These are phyloP conservation scores for Raffaelea arxii DNA, from an alignment of 2,329 filamentous ascomycete species.

Conservation along the genomic window DNA sequence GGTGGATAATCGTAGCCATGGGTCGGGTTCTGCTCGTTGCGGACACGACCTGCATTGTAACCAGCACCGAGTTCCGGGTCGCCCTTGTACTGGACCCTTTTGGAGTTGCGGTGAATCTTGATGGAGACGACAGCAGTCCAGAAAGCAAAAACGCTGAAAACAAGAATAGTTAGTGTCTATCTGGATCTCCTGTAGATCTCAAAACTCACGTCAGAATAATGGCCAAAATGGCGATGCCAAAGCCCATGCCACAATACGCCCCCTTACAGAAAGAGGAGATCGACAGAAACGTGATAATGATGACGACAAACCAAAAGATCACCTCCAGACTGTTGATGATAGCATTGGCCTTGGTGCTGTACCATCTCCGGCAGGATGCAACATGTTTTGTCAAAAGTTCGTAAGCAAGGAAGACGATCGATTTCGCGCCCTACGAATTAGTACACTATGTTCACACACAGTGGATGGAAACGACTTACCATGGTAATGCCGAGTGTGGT, in stretches of 20 bases:
- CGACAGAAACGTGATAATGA: not conserved
- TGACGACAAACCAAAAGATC: not conserved
- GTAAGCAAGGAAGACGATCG: not conserved
- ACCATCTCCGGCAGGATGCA: not conserved
- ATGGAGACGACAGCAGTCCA: not conserved
- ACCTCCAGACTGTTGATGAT: not conserved
- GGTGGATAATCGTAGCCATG: too few relatives aligned
- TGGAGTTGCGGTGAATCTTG: not conserved
- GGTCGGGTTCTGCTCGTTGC: too few relatives aligned
- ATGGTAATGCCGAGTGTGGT: not conserved
- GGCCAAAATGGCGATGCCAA: not conserved
- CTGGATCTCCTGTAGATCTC: not conserved
- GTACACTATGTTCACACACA: not conserved
- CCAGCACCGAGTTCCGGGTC: too few relatives aligned
- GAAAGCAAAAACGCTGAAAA: not conserved
- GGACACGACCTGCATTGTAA: too few relatives aligned
- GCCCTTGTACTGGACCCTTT: not conserved
- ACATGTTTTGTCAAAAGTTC: not conserved
- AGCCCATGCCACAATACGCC: not conserved
- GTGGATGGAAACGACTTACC: too few relatives aligned
- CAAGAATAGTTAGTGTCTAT: not conserved
- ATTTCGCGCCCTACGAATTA: not conserved
- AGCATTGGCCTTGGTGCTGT: not conserved
- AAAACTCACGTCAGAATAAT: not conserved
- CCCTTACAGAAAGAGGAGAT: not conserved